These are phyloP conservation scores for Ceratobasidium sp. DNA, from an alignment of 1,284 basidiomycete genomes.

Conservation along the genomic window DNA sequence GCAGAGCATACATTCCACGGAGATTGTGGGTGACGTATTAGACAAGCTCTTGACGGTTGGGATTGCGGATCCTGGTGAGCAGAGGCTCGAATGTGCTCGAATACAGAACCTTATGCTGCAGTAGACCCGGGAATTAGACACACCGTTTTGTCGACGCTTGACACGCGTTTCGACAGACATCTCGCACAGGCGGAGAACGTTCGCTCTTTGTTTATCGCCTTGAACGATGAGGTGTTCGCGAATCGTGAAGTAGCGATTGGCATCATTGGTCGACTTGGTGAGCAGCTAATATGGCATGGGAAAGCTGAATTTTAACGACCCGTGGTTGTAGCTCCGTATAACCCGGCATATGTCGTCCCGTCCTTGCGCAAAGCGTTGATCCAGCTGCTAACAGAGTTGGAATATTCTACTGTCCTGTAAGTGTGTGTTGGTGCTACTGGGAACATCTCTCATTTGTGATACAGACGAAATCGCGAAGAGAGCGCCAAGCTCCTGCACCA, in stretches of 20 bases:
- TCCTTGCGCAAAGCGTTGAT: slow-evolving; percentile 95
- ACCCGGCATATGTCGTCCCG: slow-evolving; percentile 99
- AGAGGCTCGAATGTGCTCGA: neutral
- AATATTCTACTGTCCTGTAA: slow-evolving; percentile 91
- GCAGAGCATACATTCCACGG: slow-evolving; percentile 94
- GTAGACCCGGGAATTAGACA: slow-evolving; percentile 83
- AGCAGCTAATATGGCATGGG: neutral
- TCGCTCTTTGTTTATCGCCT: slow-evolving; percentile 92
- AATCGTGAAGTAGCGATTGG: slow-evolving; percentile 90
- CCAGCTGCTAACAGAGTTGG: slow-evolving; percentile 94
- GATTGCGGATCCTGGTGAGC: slow-evolving; percentile 91
- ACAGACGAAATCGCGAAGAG: slow-evolving; percentile 85
- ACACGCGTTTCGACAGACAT: slow-evolving; percentile 96
- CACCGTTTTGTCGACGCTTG: slow-evolving; percentile 85
- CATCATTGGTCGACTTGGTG: slow-evolving; percentile 90
- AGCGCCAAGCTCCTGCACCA: slow-evolving; percentile 87
- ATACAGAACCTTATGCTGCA: slow-evolving; percentile 1
- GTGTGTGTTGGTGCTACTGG: slow-evolving; percentile 48
- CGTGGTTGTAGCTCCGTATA: slow-evolving; percentile 60
- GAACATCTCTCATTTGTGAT: slow-evolving; percentile 38
- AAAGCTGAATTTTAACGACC: neutral
- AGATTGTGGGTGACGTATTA: slow-evolving; percentile 96
- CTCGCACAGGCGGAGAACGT: slow-evolving; percentile 99
- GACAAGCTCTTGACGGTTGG: slow-evolving; percentile 97
- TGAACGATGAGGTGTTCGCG: slow-evolving; percentile 96